Conservation (phyloP, 306 rosid genomes). For the Cicer judaicum region DNA sequence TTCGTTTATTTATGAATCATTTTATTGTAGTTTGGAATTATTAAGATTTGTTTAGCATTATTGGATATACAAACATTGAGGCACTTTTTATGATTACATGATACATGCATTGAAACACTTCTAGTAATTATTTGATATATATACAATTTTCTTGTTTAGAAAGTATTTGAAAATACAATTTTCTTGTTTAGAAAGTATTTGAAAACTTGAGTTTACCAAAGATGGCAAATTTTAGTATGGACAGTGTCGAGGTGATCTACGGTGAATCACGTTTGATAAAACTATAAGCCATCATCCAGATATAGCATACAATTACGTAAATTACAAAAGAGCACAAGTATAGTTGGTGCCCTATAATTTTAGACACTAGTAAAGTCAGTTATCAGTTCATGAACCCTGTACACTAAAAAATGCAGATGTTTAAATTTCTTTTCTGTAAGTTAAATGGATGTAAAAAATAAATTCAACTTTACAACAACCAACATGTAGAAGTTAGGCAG, state of each 20-base stretch:
- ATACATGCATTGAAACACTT: background rate
- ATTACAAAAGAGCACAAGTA: background rate
- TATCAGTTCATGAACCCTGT: slow-evolving; percentile 37
- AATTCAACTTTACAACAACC: slow-evolving; percentile 37
- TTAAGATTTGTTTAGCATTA: slow-evolving; percentile 1
- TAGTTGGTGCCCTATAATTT: background rate
- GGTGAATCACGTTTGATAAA: no score
- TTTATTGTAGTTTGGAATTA: background rate
- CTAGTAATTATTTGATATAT: no score
- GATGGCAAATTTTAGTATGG: no score
- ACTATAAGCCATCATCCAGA: slow-evolving; percentile 17
- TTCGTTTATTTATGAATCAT: background rate
- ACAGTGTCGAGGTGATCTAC: no score
- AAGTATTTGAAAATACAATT: no score
- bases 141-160: no score
- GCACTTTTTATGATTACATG: background rate
- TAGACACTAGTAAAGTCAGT: slow-evolving; percentile 20
- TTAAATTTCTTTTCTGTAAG: slow-evolving; percentile 19
- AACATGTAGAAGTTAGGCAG: slow-evolving; percentile 31
- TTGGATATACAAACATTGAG: background rate
- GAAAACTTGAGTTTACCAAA: no score
- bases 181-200: no score
- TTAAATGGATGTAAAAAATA: slow-evolving; percentile 26
- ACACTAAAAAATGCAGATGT: slow-evolving; percentile 10
- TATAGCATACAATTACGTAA: slow-evolving; percentile 2